A percentile compares a stretch with the other conserved stretches of the same genome.
Evolutionary conservation across 208 protist genomes (phyloP).

Genomic region (Crithidia mellificae): DNA sequence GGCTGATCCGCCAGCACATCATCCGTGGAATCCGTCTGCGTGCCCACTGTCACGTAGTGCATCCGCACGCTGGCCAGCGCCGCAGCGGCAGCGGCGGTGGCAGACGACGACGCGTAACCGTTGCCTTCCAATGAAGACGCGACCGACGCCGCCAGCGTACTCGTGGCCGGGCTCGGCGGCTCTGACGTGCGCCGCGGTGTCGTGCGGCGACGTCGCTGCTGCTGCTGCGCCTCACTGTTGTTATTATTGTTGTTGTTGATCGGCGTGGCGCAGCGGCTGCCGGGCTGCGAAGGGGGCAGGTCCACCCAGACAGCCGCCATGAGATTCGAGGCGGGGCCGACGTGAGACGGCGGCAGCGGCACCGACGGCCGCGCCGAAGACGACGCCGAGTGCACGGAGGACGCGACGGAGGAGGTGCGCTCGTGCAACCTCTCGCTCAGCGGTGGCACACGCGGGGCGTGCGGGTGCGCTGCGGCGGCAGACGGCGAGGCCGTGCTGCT

Average conservation of each 20-base stretch:
- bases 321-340: slow-evolving; percentile 23
- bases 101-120: not conserved
- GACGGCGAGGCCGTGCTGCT: too few relatives aligned
- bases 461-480: not conserved
- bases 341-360: slow-evolving; percentile 36
- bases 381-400: slow-evolving; percentile 30
- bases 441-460: not conserved
- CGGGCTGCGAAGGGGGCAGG: slow-evolving; percentile 26
- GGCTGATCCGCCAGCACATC: not conserved
- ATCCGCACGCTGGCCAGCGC: slow-evolving; percentile 10
- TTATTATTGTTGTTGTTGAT: slow-evolving; percentile 9
- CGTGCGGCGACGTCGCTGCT: slow-evolving; percentile 35
- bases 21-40: slow-evolving; percentile 21
- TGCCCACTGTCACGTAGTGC: slow-evolving; percentile 23
- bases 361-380: slow-evolving; percentile 30
- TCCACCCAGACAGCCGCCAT: slow-evolving; percentile 58
- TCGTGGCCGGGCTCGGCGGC: slow-evolving; percentile 38
- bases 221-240: slow-evolving; percentile 7
- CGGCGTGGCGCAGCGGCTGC: slow-evolving; percentile 33
- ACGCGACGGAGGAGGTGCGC: slow-evolving; percentile 33
- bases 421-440: slow-evolving; percentile 22
- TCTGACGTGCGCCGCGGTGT: slow-evolving; percentile 42
- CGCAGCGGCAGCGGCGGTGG: slow-evolving; percentile 2
- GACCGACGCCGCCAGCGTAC: slow-evolving; percentile 43
- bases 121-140: slow-evolving; percentile 30